Evolutionary conservation across 306 rosid species (phyloP), one percentile per base, ranked within the genome.

Genomic region (Vigna hirtella): DNA sequence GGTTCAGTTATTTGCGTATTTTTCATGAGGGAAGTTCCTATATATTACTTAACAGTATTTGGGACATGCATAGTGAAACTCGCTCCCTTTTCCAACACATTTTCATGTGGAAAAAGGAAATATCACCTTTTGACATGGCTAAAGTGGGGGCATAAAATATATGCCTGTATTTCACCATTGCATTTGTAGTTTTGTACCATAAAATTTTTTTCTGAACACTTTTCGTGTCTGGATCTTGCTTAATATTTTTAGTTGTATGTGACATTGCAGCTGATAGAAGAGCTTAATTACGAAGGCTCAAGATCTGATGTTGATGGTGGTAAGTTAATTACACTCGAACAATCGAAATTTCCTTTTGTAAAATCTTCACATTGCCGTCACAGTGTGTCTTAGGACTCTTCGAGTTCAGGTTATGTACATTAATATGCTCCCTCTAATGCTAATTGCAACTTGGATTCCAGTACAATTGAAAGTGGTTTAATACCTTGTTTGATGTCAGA

Each of bases 251-350:
- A 42, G 74, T 40, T 50, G 57, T 61, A 30, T 61, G 43, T 11
- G 38, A 66, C 70, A 64, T 74, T 85, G 70, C 96, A 93, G 97
- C 89, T 91, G 56, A 28, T 91, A 34, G 92, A 93, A 57, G 95
- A 93, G 85, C 85, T 90, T 62, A 91, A 90, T 80, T 76, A 64
- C 12, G 93, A 74, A 59, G 87, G 85, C 50, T 69, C 53, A 79
- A 81, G 79, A 85, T 76, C 86, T 52, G 96, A 91, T 72, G 85
- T 48, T 76, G 90, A 86, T 66, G 85, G 71, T 7, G 98, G 96
- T 93, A 84, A 28, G 91, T 66, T 70, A 49, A 51, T 26, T 45
- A 11, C 36, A 11, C 62, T 77, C 9, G 16, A 26, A 57, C 74
- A 43, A 43, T 63, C 34, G 5, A 30, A 9, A 3, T 75, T 61